Evolutionary conservation across 495 filamentous ascomycete species (phyloP).

Genomic region (Xylaria bambusicola): DNA sequence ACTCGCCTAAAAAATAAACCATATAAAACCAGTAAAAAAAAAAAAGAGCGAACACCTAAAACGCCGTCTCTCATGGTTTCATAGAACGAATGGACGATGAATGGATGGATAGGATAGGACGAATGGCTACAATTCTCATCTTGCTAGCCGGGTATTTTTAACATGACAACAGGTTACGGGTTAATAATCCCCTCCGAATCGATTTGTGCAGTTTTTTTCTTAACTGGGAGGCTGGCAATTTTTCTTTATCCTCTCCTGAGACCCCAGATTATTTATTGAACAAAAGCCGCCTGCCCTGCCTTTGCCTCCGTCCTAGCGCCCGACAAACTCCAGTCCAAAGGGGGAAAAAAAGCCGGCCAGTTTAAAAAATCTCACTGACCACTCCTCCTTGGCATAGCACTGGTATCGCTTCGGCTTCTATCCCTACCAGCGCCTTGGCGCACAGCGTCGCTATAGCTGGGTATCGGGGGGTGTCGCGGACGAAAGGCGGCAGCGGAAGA

Average conservation of each 20-base stretch:
- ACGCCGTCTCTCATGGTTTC: slow-evolving; percentile 18
- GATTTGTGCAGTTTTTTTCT: too few species aligned
- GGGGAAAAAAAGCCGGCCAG: background rate
- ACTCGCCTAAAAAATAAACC: too few species aligned
- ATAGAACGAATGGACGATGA: too few species aligned
- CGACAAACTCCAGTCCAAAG: slow-evolving; percentile 7
- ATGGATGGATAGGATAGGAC: too few species aligned
- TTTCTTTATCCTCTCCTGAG: too few species aligned
- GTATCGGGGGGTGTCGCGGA: slow-evolving; percentile 55
- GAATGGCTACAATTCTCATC: slow-evolving; percentile 10
- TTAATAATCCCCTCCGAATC: too few species aligned
- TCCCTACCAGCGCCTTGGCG: slow-evolving; percentile 51
- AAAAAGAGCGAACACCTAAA: slow-evolving; percentile 8
- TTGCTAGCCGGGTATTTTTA: slow-evolving; percentile 19
- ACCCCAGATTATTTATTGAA: too few species aligned
- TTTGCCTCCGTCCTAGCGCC: slow-evolving; percentile 1
- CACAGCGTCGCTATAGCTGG: slow-evolving; percentile 69
- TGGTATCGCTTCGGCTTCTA: slow-evolving; percentile 43
- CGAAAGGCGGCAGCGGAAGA: slow-evolving; percentile 47
- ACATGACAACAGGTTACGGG: background rate
- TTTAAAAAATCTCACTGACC: background rate
- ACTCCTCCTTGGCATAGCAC: slow-evolving; percentile 15
- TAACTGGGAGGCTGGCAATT: too few species aligned
- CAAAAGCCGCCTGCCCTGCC: too few species aligned
- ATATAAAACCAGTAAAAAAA: too few species aligned